phyloP scores from a whole-genome alignment of 805 yeast species.

The Kodamaea lidongshanica region DNA sequence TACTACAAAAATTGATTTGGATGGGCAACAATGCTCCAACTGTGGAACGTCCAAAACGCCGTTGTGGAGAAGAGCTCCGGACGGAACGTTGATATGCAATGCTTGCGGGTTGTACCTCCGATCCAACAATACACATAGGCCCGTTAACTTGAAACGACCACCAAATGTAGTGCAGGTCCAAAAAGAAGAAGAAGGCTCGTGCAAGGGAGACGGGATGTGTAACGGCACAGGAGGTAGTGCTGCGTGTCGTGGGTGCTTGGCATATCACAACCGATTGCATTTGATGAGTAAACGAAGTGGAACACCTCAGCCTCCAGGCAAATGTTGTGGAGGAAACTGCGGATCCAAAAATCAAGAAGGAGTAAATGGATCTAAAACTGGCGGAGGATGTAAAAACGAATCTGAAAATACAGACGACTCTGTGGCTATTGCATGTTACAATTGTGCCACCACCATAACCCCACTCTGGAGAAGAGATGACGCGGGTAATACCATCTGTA shows the following conservation, averaged over 20 bases:
- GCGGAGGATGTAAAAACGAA: conserved; percentile 1
- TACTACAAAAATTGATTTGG: too few relatives aligned
- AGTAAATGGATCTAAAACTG: conserved; percentile 1
- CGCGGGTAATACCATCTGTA: conserved; percentile 76
- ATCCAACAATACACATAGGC: conserved; percentile 58
- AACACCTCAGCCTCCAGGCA: conserved; percentile 3
- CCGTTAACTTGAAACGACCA: conserved; percentile 57
- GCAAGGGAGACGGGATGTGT: conserved; percentile 74
- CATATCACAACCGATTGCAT: conserved; percentile 61
- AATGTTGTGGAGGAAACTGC: conserved; percentile 3
- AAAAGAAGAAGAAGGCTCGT: conserved; percentile 46
- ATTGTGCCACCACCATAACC: conserved; percentile 79
- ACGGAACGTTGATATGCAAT: conserved; percentile 50
- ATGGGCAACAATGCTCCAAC: conserved; percentile 46
- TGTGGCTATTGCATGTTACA: conserved; percentile 70
- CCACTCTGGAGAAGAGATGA: conserved; percentile 86
- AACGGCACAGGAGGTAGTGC: conserved; percentile 83
- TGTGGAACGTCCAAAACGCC: conserved; percentile 55
- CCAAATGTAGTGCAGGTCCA: conserved; percentile 44
- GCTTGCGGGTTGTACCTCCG: conserved; percentile 57
- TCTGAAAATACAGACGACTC: conserved; percentile 23
- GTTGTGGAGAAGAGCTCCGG: conserved; percentile 53
- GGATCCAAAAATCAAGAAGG: conserved; percentile 5
- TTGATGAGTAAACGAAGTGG: conserved; percentile 28
- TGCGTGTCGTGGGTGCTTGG: conserved; percentile 80